Conservation (phyloP, 1,284 basidiomycete genomes). For the Cutaneotrichosporon curvatum region DNA sequence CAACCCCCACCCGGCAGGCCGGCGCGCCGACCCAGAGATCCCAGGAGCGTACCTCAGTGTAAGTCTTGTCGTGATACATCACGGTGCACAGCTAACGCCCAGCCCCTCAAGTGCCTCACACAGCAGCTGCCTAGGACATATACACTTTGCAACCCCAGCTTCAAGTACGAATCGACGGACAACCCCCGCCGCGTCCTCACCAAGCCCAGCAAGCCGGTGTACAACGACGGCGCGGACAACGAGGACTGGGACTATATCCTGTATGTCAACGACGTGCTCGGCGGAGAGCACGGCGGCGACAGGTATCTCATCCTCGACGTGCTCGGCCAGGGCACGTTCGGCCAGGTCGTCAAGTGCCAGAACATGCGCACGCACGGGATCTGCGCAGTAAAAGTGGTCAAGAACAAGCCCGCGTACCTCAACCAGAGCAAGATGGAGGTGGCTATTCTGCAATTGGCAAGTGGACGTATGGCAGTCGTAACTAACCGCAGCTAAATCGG, state of each 20-base stretch:
- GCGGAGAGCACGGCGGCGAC: conserved; percentile 74
- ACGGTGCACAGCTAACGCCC: conserved; percentile 1
- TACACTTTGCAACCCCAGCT: conserved; percentile 82
- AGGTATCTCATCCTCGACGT: conserved; percentile 98
- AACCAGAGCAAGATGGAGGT: conserved; percentile 99
- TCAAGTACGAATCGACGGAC: conserved; percentile 83
- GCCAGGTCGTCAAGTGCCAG: conserved; percentile 99
- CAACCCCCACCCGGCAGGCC: conserved; percentile 28
- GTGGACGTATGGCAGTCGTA: conserved; percentile 29
- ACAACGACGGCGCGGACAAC: conserved; percentile 93
- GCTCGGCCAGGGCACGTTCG: conserved; percentile 96
- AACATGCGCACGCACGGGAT: conserved; percentile 99
- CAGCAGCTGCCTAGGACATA: conserved; percentile 80
- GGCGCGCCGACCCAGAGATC: conserved; percentile 40
- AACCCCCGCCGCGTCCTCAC: conserved; percentile 91
- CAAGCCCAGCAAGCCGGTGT: conserved; percentile 85
- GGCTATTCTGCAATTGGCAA: conserved; percentile 86
- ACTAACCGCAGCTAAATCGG: conserved; percentile 66
- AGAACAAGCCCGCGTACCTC: conserved; percentile 99
- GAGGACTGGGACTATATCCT: conserved; percentile 96
- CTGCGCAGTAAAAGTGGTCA: conserved; percentile 97
- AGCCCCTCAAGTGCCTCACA: conserved; percentile 84
- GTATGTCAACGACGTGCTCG: conserved; percentile 92
- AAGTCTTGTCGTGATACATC: conserved; percentile 15
- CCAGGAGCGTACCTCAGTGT: conserved; percentile 43